Evolutionary conservation across 345 rosid genomes (phyloP).

Genomic region (Lepidium sativum): DNA sequence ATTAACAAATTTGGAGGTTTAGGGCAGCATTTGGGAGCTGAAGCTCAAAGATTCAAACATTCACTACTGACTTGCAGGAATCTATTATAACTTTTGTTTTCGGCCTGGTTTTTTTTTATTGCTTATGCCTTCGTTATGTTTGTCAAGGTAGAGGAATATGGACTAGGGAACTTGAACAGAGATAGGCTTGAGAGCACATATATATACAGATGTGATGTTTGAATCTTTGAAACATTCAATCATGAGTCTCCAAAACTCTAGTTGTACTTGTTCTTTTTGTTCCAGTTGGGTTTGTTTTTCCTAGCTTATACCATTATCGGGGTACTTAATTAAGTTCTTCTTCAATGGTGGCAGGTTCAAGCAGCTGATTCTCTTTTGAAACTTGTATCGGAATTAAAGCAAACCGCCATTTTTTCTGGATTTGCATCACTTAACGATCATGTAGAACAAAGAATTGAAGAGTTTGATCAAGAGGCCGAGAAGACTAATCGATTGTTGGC

Average conservation of each 20-base stretch:
- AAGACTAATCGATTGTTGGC: conserved; percentile 57
- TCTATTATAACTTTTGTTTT: neutral
- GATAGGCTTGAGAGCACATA: neutral
- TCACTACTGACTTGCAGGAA: neutral
- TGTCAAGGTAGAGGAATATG: neutral
- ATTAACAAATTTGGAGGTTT: neutral
- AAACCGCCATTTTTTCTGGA: conserved; percentile 83
- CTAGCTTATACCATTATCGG: neutral
- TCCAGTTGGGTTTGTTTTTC: neutral
- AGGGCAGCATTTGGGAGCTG: neutral
- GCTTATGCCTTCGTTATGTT: neutral
- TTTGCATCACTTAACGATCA: conserved; percentile 90
- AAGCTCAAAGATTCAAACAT: neutral
- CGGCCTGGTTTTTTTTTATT: neutral
- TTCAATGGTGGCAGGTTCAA: conserved; percentile 46
- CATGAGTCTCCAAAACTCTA: neutral
- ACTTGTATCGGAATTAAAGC: conserved; percentile 80
- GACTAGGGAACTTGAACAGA: neutral
- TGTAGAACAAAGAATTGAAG: conserved; percentile 63
- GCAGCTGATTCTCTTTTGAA: conserved; percentile 86
- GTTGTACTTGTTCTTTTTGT: neutral
- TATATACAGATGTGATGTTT: neutral
- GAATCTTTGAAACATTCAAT: neutral
- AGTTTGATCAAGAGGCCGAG: conserved; percentile 57
- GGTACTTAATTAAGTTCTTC: neutral